Evolutionary conservation across 2,329 filamentous ascomycete species (phyloP).

Genomic region (Magnaporthiopsis poae): DNA sequence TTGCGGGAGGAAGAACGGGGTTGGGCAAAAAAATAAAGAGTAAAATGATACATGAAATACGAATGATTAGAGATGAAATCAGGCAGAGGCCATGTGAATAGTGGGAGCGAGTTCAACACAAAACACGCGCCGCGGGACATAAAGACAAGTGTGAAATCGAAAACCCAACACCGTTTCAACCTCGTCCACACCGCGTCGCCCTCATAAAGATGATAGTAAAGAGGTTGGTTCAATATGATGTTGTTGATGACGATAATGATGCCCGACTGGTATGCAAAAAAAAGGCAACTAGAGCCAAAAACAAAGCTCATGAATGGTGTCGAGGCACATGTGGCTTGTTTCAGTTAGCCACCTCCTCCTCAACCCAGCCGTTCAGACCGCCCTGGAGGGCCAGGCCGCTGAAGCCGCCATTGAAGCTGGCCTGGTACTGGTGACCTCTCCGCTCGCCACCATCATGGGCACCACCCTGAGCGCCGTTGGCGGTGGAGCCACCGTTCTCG

Average conservation of each 20-base stretch:
- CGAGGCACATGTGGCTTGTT: not conserved
- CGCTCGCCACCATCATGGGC: slow-evolving; percentile 38
- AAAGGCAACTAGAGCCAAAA: not conserved
- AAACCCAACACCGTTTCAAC: not conserved
- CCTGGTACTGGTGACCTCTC: slow-evolving; percentile 57
- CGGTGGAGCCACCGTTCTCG: slow-evolving; percentile 48
- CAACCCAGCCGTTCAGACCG: slow-evolving; percentile 57
- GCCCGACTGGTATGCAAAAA: not conserved
- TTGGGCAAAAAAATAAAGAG: not conserved
- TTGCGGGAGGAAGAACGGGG: not conserved
- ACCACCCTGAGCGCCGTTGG: slow-evolving; percentile 33
- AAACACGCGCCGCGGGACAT: not conserved
- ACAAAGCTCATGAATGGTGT: not conserved
- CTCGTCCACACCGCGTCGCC: not conserved
- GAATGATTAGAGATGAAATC: slow-evolving; percentile 1
- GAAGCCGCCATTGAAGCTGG: slow-evolving; percentile 50
- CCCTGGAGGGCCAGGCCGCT: slow-evolving; percentile 51
- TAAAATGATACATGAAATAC: slow-evolving; percentile 4
- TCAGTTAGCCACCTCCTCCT: slow-evolving; percentile 55
- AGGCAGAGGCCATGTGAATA: not conserved
- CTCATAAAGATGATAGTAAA: not conserved
- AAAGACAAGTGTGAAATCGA: not conserved
- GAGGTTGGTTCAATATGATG: not conserved
- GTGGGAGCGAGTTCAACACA: not conserved
- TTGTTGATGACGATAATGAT: not conserved